Evolutionary conservation across 805 yeast species (phyloP).

Genomic region (Ogataea trehaloabstinens): DNA sequence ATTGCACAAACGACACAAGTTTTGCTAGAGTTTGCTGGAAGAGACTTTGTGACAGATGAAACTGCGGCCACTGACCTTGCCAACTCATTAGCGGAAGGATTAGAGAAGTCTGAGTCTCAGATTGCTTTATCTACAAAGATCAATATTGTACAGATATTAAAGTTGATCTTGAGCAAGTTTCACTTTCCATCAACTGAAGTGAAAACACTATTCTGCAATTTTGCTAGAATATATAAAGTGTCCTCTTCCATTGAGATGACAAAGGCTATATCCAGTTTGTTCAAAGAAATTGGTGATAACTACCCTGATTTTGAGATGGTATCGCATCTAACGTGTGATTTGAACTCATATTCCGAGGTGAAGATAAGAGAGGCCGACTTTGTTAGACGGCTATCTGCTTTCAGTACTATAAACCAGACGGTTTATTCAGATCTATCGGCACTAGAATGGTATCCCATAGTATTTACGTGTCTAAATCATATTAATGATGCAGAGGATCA

Average conservation of each 20-base stretch:
- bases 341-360: conserved; percentile 65
- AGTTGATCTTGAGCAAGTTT: conserved; percentile 50
- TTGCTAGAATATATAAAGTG: conserved; percentile 48
- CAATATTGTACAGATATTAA: conserved; percentile 55
- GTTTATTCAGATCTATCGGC: conserved; percentile 42
- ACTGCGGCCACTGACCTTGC: conserved; percentile 53
- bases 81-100: conserved; percentile 53
- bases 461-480: conserved; percentile 66
- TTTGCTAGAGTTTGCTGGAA: conserved; percentile 51
- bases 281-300: conserved; percentile 54
- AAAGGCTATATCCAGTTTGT: conserved; percentile 55
- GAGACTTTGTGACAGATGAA: conserved; percentile 55
- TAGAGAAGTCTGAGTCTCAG: conserved; percentile 55
- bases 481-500: conserved; percentile 77
- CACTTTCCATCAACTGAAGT: conserved; percentile 55
- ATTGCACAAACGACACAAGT: conserved; percentile 52
- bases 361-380: conserved; percentile 77
- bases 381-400: conserved; percentile 69
- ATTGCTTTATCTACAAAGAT: conserved; percentile 53
- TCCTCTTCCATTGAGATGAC: conserved; percentile 65
- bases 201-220: conserved; percentile 27
- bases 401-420: conserved; percentile 58
- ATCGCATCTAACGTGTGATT: conserved; percentile 52
- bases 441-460: conserved; percentile 75
- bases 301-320: conserved; percentile 44